Base-by-base conservation (phyloP, 805 yeast genomes). In the Starmera amethionina region DNA sequence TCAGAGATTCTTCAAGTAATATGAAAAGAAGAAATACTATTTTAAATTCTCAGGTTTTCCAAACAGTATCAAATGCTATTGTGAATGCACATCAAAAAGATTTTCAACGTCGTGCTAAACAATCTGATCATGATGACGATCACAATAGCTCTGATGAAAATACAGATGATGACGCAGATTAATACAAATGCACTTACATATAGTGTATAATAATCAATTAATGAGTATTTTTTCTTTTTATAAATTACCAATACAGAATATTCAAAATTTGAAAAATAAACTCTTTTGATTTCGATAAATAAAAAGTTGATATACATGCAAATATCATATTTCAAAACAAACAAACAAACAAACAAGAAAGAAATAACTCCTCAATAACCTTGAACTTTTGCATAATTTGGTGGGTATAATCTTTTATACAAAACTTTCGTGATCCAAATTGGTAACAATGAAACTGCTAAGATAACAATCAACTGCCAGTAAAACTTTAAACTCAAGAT, bases 381-480 rank as follows among this genome's bases (percentile, higher is more conserved):
- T 59, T 89, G 97, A 34, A 93, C 97, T 60, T 93, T 93, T 8
- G 97, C 97, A 59, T 93, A 93, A 55, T 86, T 87, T 29, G 98
- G 98, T 4, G 98, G 97, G 49, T 88, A 76, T 42, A 93, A 60
- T 45, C 68, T 77, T 46, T 95, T 72, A 54, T 81, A 78, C 14
- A 90, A 64, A 4, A 83, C 69, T 59, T 85, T 85, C 3, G 80
- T 79, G 2, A 82, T 64, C 96, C 96, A 90, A 2, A 90, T 94
- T 0, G 98, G 98, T 31, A 87, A 60, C 42, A 90, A 66, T 7
- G 96, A 82, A 4, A 85, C 64, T 0, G 76, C 68, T 33, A 89
- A 62, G 11, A 85, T 79, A 8, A 82, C 64, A 3, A 70, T 59
- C 7, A 75, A 60, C 55, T 84, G 89, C 82, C 95, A 87, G 42